These are phyloP conservation scores for Cyberlindnera japonica DNA, from an alignment of 805 yeast species.

Conservation along the genomic window DNA sequence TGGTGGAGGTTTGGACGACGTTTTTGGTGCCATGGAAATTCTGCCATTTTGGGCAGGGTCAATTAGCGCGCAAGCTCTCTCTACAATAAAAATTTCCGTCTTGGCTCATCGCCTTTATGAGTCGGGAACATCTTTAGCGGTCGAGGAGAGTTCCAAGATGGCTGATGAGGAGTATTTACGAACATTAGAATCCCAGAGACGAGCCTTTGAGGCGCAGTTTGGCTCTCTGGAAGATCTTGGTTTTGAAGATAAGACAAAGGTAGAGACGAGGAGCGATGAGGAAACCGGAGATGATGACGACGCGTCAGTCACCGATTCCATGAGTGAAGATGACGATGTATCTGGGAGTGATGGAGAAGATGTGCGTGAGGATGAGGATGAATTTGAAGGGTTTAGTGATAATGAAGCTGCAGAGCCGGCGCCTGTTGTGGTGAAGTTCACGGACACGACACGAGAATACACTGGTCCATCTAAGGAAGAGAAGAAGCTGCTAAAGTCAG, in stretches of 20 bases:
- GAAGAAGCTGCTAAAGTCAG: conserved; percentile 50
- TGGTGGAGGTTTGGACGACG: neutral
- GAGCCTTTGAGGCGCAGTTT: conserved; percentile 61
- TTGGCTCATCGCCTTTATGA: neutral
- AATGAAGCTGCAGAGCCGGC: conserved; percentile 1
- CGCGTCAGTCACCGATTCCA: neutral
- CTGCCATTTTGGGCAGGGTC: neutral
- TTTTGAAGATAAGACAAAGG: conserved; percentile 42
- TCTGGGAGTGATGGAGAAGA: conserved; percentile 25
- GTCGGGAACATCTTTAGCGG: neutral
- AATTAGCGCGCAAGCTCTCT: neutral
- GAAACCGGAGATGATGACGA: conserved; percentile 20
- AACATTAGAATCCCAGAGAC: conserved; percentile 48
- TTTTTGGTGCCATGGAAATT: neutral
- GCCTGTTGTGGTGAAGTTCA: conserved; percentile 36
- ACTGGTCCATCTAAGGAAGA: conserved; percentile 43
- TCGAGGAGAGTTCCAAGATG: neutral
- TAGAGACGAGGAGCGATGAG: conserved; percentile 2
- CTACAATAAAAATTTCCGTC: neutral
- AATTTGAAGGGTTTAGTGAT: conserved; percentile 11
- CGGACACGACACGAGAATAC: conserved; percentile 31
- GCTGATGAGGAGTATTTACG: conserved; percentile 15
- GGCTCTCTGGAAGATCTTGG: conserved; percentile 56
- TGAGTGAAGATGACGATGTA: neutral
- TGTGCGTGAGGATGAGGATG: conserved; percentile 20